Conservation (phyloP, 192 early-diverging fungal genomes). For the Cetraspora pellucida region DNA sequence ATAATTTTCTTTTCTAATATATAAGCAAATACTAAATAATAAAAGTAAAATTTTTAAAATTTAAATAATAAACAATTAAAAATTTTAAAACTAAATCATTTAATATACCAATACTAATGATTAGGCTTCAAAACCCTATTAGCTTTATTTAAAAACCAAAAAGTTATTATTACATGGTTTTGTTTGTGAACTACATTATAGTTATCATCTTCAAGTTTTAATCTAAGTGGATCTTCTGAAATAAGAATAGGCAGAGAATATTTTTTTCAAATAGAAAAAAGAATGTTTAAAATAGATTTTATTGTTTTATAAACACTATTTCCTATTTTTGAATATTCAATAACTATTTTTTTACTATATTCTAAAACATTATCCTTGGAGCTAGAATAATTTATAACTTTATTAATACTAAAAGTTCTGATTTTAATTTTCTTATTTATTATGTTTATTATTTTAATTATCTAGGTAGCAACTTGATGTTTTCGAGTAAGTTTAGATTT, state of each 20-base stretch:
- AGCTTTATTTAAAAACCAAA: conserved; percentile 7
- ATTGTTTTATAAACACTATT: not conserved
- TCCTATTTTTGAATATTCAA: not conserved
- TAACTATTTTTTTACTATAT: too few species aligned
- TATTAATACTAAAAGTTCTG: not conserved
- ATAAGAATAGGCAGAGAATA: not conserved
- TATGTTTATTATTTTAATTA: not conserved
- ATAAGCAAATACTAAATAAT: not conserved
- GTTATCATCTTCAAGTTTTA: not conserved
- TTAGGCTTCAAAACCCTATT: not conserved
- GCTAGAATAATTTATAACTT: not conserved
- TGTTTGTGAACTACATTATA: not conserved
- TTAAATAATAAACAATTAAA: not conserved
- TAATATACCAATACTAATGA: not conserved
- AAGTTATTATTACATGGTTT: not conserved
- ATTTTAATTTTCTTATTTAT: not conserved
- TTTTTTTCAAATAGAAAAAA: not conserved
- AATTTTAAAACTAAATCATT: not conserved
- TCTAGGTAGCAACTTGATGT: not conserved
- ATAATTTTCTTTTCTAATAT: not conserved
- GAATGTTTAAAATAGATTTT: not conserved
- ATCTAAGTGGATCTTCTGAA: not conserved
- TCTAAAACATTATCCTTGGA: too few species aligned
- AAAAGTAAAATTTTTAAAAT: too few species aligned
- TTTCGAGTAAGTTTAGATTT: not conserved